Percentiles rank a stretch among this genome's conserved stretches.
phyloP scores from a whole-genome alignment of 2,329 filamentous ascomycete species.

The Phyllosticta citriasiana region DNA sequence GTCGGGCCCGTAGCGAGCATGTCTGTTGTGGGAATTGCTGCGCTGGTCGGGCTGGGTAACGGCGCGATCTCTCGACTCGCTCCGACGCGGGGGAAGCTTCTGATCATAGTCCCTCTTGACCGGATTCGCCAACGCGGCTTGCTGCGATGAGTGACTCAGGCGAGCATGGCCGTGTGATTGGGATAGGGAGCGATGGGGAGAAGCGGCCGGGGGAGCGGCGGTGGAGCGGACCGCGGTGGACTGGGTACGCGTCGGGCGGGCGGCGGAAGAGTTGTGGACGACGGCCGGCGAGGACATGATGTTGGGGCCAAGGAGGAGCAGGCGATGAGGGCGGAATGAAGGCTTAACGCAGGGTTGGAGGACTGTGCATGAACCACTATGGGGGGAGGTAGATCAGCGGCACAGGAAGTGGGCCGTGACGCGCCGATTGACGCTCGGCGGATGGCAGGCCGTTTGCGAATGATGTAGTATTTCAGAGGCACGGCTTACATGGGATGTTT shows the following conservation, averaged over 20 bases:
- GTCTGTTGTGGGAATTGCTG: constrained; percentile 18
- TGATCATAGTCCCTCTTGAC: constrained; percentile 65
- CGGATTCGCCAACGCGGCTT: constrained; percentile 41
- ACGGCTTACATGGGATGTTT: not conserved
- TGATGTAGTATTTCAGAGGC: not conserved
- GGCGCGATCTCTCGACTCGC: constrained; percentile 53
- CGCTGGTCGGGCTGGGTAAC: constrained; percentile 26
- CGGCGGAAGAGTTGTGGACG: constrained; percentile 20
- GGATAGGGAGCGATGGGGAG: constrained; percentile 27
- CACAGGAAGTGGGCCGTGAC: not conserved
- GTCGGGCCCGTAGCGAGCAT: constrained; percentile 38
- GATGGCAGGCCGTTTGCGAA: not conserved
- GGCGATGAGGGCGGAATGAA: constrained; percentile 1
- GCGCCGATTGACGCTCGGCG: constrained; percentile 1
- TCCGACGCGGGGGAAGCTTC: constrained; percentile 55
- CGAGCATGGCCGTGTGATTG: constrained; percentile 20
- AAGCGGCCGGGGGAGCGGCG: constrained; percentile 15
- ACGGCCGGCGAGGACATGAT: constrained; percentile 34
- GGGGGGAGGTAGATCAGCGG: not conserved
- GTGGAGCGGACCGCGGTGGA: constrained; percentile 23
- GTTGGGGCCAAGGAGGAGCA: constrained; percentile 22
- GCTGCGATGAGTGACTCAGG: constrained; percentile 25
- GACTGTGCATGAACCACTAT: not conserved
- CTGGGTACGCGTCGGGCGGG: constrained; percentile 27
- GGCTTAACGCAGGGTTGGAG: constrained; percentile 10